Base-by-base conservation (phyloP, 257 asterid genomes). In the Ajuga chamaepitys region DNA sequence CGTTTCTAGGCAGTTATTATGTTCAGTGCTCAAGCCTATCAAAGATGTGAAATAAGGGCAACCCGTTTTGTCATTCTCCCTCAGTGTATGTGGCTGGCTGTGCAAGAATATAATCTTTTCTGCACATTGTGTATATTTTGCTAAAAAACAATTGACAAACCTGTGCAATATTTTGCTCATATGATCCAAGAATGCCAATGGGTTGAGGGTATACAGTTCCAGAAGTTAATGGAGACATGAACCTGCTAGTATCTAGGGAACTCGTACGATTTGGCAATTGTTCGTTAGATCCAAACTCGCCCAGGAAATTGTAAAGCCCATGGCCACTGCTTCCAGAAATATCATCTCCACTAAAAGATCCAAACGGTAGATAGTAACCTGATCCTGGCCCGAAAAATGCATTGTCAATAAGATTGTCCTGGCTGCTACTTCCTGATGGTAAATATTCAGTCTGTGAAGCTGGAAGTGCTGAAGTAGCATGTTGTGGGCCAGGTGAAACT, bases 101-200 rank as follows among this genome's bases (percentile, higher is more conserved):
- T 50, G 58, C 62, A 44, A 58, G 59, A 57, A 60, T 28, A 53
- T 64, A 61, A 37, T 16, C n/a, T 45, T 52, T 60, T 62, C 66
- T 44, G 35, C 44, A 55, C 44, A 54, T 13, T 34, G 51, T 62
- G 48, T 47, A 64, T 53, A 52, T 35, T 55, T 41, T 38, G 41
- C 58, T 16, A 74, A 53, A n/a, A 68, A 68, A 56, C 21, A 57
- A 14, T 25, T 51, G 51, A 75, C 91, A 70, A 77, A 94, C 99
- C 99, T 94, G 99, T 34, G 82, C 78, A 73, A 79, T 77, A 80
- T 83, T 88, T 71, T 85, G 99, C 80, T 94, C 99, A 53, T 94
- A 94, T 0, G 95, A 78, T 65, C 99, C 99, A 81, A 83, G 95
- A 77, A 90, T 74, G 74, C 98, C 99, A 76, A 82, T 59, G 47